These are phyloP conservation scores for Suhomyces bolitotheri DNA, from an alignment of 1,139 yeast species.

Conservation along the genomic window DNA sequence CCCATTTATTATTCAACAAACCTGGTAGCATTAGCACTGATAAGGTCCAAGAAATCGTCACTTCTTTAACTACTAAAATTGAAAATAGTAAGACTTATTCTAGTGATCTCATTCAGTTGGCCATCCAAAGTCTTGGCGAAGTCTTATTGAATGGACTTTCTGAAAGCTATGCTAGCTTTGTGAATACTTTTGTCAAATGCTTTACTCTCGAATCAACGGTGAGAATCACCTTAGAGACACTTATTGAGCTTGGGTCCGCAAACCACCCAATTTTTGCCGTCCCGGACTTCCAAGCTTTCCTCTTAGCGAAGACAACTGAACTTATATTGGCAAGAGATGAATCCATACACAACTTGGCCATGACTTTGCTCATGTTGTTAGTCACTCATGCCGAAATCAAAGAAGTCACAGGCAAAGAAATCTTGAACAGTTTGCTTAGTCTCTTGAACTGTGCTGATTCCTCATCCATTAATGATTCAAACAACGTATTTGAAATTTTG, in stretches of 20 bases:
- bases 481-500: constrained; percentile 11
- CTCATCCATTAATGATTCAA: constrained; percentile 2
- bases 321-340: constrained; percentile 31
- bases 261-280: constrained; percentile 33
- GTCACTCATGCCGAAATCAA: constrained; percentile 8
- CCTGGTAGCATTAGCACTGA: constrained; percentile 6
- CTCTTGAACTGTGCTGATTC: constrained; percentile 12
- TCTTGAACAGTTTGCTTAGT: constrained; percentile 12
- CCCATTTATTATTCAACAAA: constrained; percentile 35
- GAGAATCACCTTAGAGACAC: constrained; percentile 33
- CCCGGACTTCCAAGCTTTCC: constrained; percentile 22
- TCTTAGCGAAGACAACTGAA: constrained; percentile 21
- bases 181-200: constrained; percentile 16
- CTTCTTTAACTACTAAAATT: constrained; percentile 32
- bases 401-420: not conserved
- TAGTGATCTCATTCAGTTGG: constrained; percentile 51
- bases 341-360: constrained; percentile 25
- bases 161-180: not conserved
- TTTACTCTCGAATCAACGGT: constrained; percentile 40
- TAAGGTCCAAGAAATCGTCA: constrained; percentile 20
- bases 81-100: constrained; percentile 42
- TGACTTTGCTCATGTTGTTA: constrained; percentile 24
- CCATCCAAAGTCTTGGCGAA: constrained; percentile 30
- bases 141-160: constrained; percentile 12
- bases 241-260: constrained; percentile 28